Evolutionary conservation across 139 green algal genomes (phyloP), one percentile per base, ranked within the genome.

Genomic region (Chlamydomonas schloesseri): DNA sequence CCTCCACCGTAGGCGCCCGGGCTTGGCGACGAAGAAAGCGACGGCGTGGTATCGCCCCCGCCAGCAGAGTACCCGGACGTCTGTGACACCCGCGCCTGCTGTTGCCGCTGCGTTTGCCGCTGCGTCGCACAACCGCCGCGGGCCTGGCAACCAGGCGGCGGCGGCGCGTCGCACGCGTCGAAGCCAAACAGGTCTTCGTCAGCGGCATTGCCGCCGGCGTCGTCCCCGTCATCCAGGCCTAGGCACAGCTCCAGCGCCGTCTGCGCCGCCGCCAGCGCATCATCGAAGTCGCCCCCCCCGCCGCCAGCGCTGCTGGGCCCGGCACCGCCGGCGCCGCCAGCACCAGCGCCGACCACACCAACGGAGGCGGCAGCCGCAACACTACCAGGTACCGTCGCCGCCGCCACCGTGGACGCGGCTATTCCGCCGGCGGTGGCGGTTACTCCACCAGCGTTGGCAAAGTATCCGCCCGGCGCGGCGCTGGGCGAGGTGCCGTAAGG

Each of bases 121-220:
- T 50, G 42, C 42, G 5, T 5, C 42, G 42, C 42, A 8, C 6
- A 5, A 50, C 42, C 42, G 42, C 42, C 42, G 6, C 42, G 42
- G 6, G 42, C 42, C 42, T 50, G 42, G 42, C 42, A 8, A 8
- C 42, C 42, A 8, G 62, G 46, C 62, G 73, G 26, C 4, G 37
- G 37, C 20, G 58, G 69, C 8, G 14, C 81, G 21, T 85, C 81
- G 57, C 23, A 33, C 5, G 31, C 71, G 50, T 68, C 79, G 20
- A 76, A 85, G 20, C 10, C 67, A 29, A 85, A 85, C 23, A 76
- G 47, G 33, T 85, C 65, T 18, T 84, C 78, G 17, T 84, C 78
- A 33, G 26, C 78, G 47, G 47, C 65, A 5, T 46, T 50, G 17
- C n/a, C 31, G 73, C 50, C 50, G 8, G 1, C 70, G 10, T n/a